Base-by-base conservation (phyloP, 2,329 filamentous ascomycete species). In the Botrytis elliptica region DNA sequence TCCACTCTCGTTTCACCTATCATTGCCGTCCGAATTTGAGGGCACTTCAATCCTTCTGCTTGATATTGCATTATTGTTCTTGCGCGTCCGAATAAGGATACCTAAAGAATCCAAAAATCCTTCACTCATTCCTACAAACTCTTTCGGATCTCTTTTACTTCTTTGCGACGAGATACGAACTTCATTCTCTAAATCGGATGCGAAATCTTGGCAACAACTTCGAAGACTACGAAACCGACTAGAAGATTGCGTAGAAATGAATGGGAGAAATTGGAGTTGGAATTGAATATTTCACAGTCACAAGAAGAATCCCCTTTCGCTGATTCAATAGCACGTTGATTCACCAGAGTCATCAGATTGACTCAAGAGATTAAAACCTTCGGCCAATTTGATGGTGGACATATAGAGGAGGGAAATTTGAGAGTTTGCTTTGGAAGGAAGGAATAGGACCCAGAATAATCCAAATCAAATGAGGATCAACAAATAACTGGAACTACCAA, bases 391-490 rank as follows among this genome's bases (percentile, higher is more conserved):
- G 46, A 57, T 52, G 49, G 36, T 68, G 66, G 14, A 40, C 42
- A n/a, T n/a, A 25, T 5, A 42, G 20, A 52, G 36, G 16, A 9
- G 66, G 36, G 9, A 42, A 57, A 33, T 49, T 33, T 10, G 49
- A 57, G 49, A 1, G 38, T 40, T 49, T 52, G 29, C 42, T 66
- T 49, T 14, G 2, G 44, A 7, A 6, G 29, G 18, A 68, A 42
- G 25, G n/a, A 25, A 57, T 33, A 44, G 16, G 5, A 57, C 9
- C 25, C 55, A 40, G 14, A 57, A 57, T 68, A 18, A 57, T 57
- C 12, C 49, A 55, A 68, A 33, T 68, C 49, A 42, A 68, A 57
- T 57, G 65, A 57, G 65, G 25, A 68, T 68, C 65, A 42, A 68
- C n/a, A 57, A 68, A 68, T 25, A 40, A 68, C 25, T 68, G 38